These are phyloP conservation scores for Erodium texanum DNA, from an alignment of 441 rosid species.

Conservation along the genomic window DNA sequence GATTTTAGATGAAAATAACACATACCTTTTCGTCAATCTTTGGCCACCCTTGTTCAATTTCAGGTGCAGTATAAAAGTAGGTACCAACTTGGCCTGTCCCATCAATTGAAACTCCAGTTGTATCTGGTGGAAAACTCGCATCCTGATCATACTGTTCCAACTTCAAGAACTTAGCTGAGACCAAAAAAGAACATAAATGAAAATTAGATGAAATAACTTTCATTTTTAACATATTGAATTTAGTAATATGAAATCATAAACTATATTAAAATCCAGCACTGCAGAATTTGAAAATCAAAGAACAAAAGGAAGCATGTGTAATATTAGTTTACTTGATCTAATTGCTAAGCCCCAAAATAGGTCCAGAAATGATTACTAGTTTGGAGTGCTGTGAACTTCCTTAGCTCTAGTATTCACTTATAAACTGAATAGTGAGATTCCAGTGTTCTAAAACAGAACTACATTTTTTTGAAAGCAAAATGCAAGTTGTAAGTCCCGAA, in stretches of 20 bases:
- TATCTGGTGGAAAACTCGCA: constrained; percentile 44
- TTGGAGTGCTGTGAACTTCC: background rate
- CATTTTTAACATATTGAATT: background rate
- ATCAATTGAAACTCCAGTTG: constrained; percentile 66
- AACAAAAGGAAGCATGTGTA: background rate
- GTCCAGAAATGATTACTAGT: background rate
- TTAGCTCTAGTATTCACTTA: background rate
- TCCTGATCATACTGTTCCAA: constrained; percentile 92
- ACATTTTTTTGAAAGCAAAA: background rate
- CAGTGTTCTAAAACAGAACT: background rate
- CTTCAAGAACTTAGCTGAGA: constrained; percentile 89
- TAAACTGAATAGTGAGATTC: background rate
- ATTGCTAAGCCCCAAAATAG: background rate
- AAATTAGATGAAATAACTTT: background rate
- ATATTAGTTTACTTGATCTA: background rate
- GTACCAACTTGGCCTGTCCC: constrained; percentile 96
- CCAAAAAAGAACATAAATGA: constrained; percentile 4
- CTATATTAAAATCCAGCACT: background rate
- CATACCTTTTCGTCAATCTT: constrained; percentile 96
- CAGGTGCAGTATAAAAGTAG: constrained; percentile 95
- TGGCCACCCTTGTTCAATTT: constrained; percentile 98
- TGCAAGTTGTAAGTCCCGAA: background rate
- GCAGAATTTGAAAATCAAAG: background rate
- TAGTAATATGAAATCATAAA: background rate
- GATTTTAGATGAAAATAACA: constrained; percentile 16